These are phyloP conservation scores for Coniochaeta ligniaria DNA, from an alignment of 2,329 filamentous ascomycete species.

Conservation along the genomic window DNA sequence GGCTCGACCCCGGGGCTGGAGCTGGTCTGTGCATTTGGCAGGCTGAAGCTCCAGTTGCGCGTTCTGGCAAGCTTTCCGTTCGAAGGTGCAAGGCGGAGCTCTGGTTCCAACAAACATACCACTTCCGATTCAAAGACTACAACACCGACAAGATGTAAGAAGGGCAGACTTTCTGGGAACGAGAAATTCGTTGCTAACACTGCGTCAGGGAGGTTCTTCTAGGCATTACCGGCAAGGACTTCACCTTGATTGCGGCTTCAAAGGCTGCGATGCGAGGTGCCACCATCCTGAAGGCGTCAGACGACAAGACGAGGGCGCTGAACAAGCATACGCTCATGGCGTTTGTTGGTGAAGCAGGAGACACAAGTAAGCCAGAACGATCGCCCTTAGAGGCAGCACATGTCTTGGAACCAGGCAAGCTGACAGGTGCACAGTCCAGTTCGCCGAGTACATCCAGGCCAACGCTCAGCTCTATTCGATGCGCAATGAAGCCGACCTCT, in stretches of 20 bases:
- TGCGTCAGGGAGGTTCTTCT: conserved; percentile 83
- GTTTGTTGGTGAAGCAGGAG: conserved; percentile 91
- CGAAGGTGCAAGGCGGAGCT: neutral
- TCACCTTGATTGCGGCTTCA: conserved; percentile 92
- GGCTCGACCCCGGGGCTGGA: neutral
- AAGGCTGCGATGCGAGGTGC: conserved; percentile 98
- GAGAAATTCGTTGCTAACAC: conserved; percentile 5
- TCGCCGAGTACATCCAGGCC: conserved; percentile 98
- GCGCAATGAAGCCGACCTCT: conserved; percentile 91
- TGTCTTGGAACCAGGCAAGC: neutral
- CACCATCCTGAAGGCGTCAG: conserved; percentile 87
- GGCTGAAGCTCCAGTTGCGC: conserved; percentile 3
- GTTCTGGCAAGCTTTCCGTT: neutral
- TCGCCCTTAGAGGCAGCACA: conserved; percentile 1
- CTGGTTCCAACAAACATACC: neutral
- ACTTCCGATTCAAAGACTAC: conserved; percentile 3
- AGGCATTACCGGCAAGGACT: conserved; percentile 98
- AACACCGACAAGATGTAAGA: conserved; percentile 21
- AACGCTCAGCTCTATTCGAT: conserved; percentile 98
- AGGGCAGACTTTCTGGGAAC: too few species aligned
- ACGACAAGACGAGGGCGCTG: conserved; percentile 91
- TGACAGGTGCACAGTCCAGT: conserved; percentile 65
- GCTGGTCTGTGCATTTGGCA: conserved; percentile 2
- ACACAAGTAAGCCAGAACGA: conserved; percentile 60
- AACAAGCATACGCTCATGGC: conserved; percentile 95